Evolutionary conservation across 495 filamentous ascomycete species (phyloP).

Genomic region (Penicillium lagena): DNA sequence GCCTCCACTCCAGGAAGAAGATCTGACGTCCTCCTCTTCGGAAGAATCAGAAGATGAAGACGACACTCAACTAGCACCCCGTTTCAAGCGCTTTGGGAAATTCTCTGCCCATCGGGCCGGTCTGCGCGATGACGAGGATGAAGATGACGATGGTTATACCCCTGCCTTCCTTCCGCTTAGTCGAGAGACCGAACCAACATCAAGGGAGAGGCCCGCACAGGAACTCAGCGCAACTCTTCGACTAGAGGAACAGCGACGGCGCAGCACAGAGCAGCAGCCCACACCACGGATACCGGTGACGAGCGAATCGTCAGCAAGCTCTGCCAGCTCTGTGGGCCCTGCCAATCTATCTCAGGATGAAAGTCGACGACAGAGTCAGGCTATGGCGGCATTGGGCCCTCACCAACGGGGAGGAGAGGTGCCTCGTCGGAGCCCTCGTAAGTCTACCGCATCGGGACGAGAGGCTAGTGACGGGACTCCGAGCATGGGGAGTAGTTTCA

Average conservation of each 20-base stretch:
- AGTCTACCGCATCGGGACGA: conserved; percentile 43
- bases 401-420: conserved; percentile 50
- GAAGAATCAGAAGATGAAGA: conserved; percentile 54
- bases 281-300: conserved; percentile 36
- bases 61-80: conserved; percentile 12
- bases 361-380: conserved; percentile 11
- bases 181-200: conserved; percentile 15
- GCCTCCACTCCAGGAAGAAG: conserved; percentile 30
- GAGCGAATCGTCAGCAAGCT: conserved; percentile 57
- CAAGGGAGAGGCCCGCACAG: conserved; percentile 24
- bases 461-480: conserved; percentile 82
- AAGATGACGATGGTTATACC: conserved; percentile 47
- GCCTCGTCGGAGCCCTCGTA: conserved; percentile 49
- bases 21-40: conserved; percentile 33
- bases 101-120: conserved; percentile 31
- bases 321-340: conserved; percentile 40
- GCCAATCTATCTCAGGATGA: conserved; percentile 14
- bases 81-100: conserved; percentile 32
- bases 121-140: conserved; percentile 33
- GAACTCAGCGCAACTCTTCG: conserved; percentile 59
- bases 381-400: conserved; percentile 36
- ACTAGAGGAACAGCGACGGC: conserved; percentile 37
- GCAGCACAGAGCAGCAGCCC: conserved; percentile 22
- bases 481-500: conserved; percentile 97
- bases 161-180: conserved; percentile 72